Evolutionary conservation across 305 asterid genomes (phyloP).

Genomic region (Petunia hybrid): DNA sequence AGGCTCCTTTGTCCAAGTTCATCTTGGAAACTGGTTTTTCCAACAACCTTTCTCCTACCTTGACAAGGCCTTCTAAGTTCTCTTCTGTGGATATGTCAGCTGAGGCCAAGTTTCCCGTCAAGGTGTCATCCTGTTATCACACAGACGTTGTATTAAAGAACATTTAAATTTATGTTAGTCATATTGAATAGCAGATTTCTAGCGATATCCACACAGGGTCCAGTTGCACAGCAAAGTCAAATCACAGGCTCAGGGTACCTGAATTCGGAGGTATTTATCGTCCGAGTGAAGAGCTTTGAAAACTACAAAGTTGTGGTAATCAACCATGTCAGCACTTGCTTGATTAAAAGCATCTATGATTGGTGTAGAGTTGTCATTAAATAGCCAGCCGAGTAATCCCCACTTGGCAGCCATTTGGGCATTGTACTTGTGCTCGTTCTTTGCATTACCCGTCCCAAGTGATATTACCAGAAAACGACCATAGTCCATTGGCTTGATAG

Average conservation of each 20-base stretch:
- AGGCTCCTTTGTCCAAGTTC: conserved; percentile 47
- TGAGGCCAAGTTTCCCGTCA: conserved; percentile 51
- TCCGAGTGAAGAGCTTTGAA: conserved; percentile 57
- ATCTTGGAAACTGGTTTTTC: conserved; percentile 51
- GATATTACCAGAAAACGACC: conserved; percentile 57
- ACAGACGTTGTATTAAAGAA: background rate
- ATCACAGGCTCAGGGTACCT: conserved; percentile 36
- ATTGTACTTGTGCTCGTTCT: conserved; percentile 43
- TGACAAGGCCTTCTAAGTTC: conserved; percentile 52
- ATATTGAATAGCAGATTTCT: background rate
- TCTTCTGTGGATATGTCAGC: conserved; percentile 52
- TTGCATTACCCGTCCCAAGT: conserved; percentile 55
- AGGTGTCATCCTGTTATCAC: conserved; percentile 45
- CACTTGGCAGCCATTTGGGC: conserved; percentile 53
- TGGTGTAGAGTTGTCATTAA: conserved; percentile 46
- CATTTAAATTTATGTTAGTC: background rate
- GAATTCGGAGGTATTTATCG: conserved; percentile 60
- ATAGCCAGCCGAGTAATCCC: conserved; percentile 66
- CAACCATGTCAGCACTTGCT: conserved; percentile 63
- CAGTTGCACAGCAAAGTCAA: background rate
- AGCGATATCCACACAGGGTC: background rate
- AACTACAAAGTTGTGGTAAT: conserved; percentile 52
- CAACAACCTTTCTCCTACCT: conserved; percentile 56
- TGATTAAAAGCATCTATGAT: conserved; percentile 45
- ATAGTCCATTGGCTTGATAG: conserved; percentile 49